Base-by-base conservation (phyloP, 2,329 filamentous ascomycete genomes). In the Plectosphaerella sp. region DNA sequence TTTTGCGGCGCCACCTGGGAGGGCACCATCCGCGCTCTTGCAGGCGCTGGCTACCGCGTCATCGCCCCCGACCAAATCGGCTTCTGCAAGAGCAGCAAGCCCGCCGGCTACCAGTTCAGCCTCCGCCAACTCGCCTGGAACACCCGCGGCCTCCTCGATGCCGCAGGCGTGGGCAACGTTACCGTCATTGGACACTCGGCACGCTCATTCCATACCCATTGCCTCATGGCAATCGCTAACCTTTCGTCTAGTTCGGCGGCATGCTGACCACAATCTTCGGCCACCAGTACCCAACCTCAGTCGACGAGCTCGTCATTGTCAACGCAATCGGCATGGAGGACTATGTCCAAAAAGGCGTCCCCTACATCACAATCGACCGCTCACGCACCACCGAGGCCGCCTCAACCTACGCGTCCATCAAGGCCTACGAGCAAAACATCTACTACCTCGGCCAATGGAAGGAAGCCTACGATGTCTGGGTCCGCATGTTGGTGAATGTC, bases 11-110 rank as follows among this genome's bases (percentile, higher is more conserved):
- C 75, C 20, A 82, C 78, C 10, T 82, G 78, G 78, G 68, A 72
- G 51, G 63, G 62, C 15, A 80, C 77, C 12, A 72, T 75, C 16
- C 56, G 62, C 14, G 62, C 65, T 11, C 71, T 82, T 49, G 59
- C 67, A 3, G 55, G 57, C 3, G 61, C 60, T 24, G 78, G 77
- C 41, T 80, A 78, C 57, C 75, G 78, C 39, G 74, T 81, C 48
- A 72, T 81, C 48, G 65, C 77, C 3, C 75, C 77, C 0, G 78
- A 82, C 57, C 77, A 82, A 56, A 65, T 82, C 45, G 78, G 79
- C 53, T 82, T 79, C 65, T 82, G 78, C 72, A 81, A 81, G 62
- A 80, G 76, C 10, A 71, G 72, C 22, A 82, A 82, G 62, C 75
- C 77, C 0, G 59, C 60, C 2, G 58, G 60, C 12, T 82, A 80